Percentiles rank a stretch among this genome's conserved stretches.
Conservation (phyloP, 2,329 filamentous ascomycete species). For the Lizonia empirigonia region DNA sequence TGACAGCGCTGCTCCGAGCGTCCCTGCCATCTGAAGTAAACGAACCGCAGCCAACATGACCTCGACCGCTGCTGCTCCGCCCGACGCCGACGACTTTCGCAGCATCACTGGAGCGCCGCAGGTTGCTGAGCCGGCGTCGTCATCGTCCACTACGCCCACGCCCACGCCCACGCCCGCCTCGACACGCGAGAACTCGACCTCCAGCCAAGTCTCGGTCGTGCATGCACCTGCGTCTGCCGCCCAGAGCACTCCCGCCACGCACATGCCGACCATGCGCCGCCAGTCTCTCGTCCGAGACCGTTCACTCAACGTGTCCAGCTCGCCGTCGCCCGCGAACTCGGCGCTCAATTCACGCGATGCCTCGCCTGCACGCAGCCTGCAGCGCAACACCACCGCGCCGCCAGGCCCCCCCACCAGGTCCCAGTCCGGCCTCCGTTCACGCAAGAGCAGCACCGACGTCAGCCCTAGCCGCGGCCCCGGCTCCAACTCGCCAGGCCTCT, state of each 20-base stretch:
- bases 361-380: constrained; percentile 49
- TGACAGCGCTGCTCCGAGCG: constrained; percentile 33
- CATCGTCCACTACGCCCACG: constrained; percentile 20
- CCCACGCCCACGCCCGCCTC: constrained; percentile 15
- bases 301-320: constrained; percentile 39
- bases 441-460: constrained; percentile 54
- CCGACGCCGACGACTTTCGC: constrained; percentile 36
- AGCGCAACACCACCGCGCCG: constrained; percentile 32
- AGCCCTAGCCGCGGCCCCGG: constrained; percentile 49
- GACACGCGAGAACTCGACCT: constrained; percentile 11
- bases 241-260: constrained; percentile 20
- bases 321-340: constrained; percentile 50
- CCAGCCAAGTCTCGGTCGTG: constrained; percentile 13
- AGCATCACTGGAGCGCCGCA: constrained; percentile 46
- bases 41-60: constrained; percentile 39
- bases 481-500: constrained; percentile 57
- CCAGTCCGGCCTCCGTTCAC: constrained; percentile 44
- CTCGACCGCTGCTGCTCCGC: constrained; percentile 15
- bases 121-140: constrained; percentile 46
- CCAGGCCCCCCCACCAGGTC: constrained; percentile 24
- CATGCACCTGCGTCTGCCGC: constrained; percentile 16
- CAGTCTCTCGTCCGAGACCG: constrained; percentile 35
- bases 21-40: constrained; percentile 30
- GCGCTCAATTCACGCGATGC: constrained; percentile 55
- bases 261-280: constrained; percentile 22